Conservation (phyloP, 805 yeast genomes). For the Sugiyamaella mastotermitis region DNA sequence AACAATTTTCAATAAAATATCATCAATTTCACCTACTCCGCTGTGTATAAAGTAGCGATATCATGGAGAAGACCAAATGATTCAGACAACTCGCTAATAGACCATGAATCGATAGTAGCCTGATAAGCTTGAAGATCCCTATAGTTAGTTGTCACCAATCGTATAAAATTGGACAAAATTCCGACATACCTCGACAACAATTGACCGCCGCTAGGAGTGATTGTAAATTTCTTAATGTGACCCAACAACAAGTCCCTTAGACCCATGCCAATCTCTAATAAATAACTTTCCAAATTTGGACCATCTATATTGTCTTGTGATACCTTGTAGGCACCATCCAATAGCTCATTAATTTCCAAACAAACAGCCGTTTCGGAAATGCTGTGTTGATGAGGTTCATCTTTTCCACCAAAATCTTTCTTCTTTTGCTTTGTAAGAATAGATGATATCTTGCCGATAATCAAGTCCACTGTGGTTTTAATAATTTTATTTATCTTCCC, state of each 20-base stretch:
- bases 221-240: slow-evolving; percentile 70
- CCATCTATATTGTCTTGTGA: slow-evolving; percentile 35
- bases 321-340: slow-evolving; percentile 38
- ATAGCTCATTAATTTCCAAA: slow-evolving; percentile 50
- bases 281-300: slow-evolving; percentile 45
- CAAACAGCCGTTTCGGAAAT: slow-evolving; percentile 62
- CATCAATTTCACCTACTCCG: slow-evolving; percentile 37
- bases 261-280: slow-evolving; percentile 52
- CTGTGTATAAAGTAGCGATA: slow-evolving; percentile 77
- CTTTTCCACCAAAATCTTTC: slow-evolving; percentile 55
- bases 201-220: slow-evolving; percentile 77
- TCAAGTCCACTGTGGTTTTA: slow-evolving; percentile 49
- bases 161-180: not conserved
- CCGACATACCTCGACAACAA: slow-evolving; percentile 44
- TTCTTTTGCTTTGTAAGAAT: slow-evolving; percentile 62
- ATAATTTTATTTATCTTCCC: slow-evolving; percentile 58
- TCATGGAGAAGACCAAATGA: slow-evolving; percentile 69
- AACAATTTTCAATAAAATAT: not conserved
- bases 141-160: not conserved
- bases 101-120: slow-evolving; percentile 61
- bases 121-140: slow-evolving; percentile 79
- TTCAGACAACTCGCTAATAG: slow-evolving; percentile 51
- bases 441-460: slow-evolving; percentile 44
- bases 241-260: slow-evolving; percentile 54
- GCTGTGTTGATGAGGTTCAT: slow-evolving; percentile 17